A percentile compares a stretch with the other conserved stretches of the same genome.
These are phyloP conservation scores for Globisporangium cederbergense DNA, from an alignment of 352 stramenopile genomes.

Conservation along the genomic window DNA sequence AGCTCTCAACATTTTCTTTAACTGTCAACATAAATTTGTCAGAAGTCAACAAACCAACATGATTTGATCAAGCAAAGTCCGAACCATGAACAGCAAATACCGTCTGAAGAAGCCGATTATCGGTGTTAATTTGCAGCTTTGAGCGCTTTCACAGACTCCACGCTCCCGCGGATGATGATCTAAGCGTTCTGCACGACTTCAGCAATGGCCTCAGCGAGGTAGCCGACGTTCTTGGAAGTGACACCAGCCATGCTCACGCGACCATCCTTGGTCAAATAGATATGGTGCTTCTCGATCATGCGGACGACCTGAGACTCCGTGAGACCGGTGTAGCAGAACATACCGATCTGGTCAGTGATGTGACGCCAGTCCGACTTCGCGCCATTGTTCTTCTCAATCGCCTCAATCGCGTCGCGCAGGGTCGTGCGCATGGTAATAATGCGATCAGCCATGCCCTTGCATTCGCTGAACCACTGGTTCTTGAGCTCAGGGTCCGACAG, in stretches of 20 bases:
- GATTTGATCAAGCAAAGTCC: not conserved
- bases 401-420: conserved; percentile 80
- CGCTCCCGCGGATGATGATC: conserved; percentile 6
- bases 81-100: conserved; percentile 1
- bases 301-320: conserved; percentile 92
- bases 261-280: conserved; percentile 98
- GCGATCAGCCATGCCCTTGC: conserved; percentile 94
- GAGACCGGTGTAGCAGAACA: conserved; percentile 99
- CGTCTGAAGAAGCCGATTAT: conserved; percentile 6
- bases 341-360: conserved; percentile 98
- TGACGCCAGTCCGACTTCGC: conserved; percentile 93
- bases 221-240: conserved; percentile 96
- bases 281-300: conserved; percentile 95
- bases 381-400: conserved; percentile 71
- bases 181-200: conserved; percentile 90
- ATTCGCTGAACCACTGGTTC: conserved; percentile 93
- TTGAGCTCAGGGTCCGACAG: conserved; percentile 92
- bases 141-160: not conserved
- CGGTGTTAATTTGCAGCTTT: conserved; percentile 7
- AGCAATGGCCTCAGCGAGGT: conserved; percentile 94
- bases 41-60: conserved; percentile 2
- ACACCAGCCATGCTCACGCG: conserved; percentile 98
- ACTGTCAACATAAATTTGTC: not conserved
- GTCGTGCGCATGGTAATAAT: conserved; percentile 93
- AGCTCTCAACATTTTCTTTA: not conserved